Evolutionary conservation across 768 basidiomycete genomes (phyloP).

Genomic region (Termitomyces sp.): DNA sequence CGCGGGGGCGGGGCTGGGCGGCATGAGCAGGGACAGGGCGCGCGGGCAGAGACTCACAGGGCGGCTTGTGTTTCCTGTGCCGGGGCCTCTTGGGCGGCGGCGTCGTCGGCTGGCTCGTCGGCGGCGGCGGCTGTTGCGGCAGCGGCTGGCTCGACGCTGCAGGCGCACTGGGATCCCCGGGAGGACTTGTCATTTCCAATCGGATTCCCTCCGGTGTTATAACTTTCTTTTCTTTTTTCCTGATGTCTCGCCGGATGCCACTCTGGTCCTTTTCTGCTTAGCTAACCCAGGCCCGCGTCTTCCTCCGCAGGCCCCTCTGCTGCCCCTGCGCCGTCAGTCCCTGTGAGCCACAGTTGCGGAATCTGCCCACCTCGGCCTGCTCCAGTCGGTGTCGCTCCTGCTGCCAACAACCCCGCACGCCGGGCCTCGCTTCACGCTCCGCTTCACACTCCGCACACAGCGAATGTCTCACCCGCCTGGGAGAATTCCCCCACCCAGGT

Average conservation of each 20-base stretch:
- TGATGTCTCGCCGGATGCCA: not conserved
- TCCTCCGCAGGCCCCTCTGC: constrained; percentile 6
- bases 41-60: constrained; percentile 12
- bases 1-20: constrained; percentile 37
- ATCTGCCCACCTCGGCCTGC: constrained; percentile 5
- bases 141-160: constrained; percentile 30
- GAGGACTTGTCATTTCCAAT: constrained; percentile 42
- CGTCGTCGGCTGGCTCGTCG: constrained; percentile 33
- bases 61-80: constrained; percentile 38
- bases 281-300: constrained; percentile 21
- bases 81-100: constrained; percentile 47
- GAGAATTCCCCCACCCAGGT: too few relatives aligned
- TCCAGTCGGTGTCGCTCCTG: constrained; percentile 1
- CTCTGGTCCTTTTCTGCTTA: constrained; percentile 37
- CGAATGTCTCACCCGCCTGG: constrained; percentile 14
- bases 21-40: constrained; percentile 28
- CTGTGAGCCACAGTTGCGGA: not conserved
- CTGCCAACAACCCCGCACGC: constrained; percentile 8
- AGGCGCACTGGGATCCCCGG: constrained; percentile 31
- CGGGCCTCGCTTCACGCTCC: constrained; percentile 23
- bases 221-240: constrained; percentile 22
- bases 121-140: constrained; percentile 42
- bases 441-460: constrained; percentile 22
- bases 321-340: constrained; percentile 1
- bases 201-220: constrained; percentile 34